Base-by-base conservation (phyloP, 345 rosid species). In the Citrus maxima region DNA sequence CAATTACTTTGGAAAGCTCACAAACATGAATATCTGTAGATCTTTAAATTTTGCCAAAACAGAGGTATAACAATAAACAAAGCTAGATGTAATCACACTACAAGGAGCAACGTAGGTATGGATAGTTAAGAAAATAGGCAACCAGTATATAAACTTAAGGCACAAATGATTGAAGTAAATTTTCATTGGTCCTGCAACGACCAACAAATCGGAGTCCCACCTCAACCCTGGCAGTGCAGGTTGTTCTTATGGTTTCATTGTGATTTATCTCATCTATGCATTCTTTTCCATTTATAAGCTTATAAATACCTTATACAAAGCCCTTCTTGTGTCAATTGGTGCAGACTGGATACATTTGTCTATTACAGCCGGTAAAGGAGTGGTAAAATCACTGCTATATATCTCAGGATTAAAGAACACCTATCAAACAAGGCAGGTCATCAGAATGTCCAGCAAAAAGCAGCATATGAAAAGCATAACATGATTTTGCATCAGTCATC, bases 271-370 rank as follows among this genome's bases (percentile, higher is more conserved):
- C 55, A 73, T 30, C 75, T 46, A 75, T 73, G 59, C 14, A 76
- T 67, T 22, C 5, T 66, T n/a, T 28, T 67, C n/a, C 35, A 37
- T 30, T 78, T 14, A 27, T 59, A 28, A 71, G 27, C n/a, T 32
- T 14, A 65, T 55, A 24, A 21, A 61, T 68, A 83, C 99, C 98
- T 96, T 96, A 80, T 96, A 96, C 81, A 96, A 89, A 65, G 99
- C 97, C 89, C 99, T 86, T 78, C 99, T 91, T 42, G 99, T 96
- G 84, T 96, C 99, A 80, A 94, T 96, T 28, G 99, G 99, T 28
- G 99, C 97, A 81, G 98, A 95, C 82, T 93, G 99, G 61, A 93
- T 95, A 79, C 98, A 95, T 76, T 91, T 93, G 86, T 95, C 99
- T 81, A 95, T 91, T 40, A 95, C 94, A 74, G 79, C 93, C 68